Base-by-base conservation (phyloP, 306 rosid species). In the Pterocarpus macrocarpus region DNA sequence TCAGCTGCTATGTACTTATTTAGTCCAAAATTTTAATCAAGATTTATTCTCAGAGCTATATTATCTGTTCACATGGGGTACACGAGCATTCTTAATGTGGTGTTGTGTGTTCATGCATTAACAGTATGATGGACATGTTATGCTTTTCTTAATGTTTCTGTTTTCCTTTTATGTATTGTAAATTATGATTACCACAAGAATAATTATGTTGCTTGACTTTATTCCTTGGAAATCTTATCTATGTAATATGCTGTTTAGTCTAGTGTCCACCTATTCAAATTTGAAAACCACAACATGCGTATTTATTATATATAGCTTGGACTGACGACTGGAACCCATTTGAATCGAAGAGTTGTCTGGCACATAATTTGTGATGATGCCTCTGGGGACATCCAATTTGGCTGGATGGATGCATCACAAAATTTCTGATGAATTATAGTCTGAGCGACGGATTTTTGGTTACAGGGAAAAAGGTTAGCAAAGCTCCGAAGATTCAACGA, bases 391-490 rank as follows among this genome's bases (percentile, higher is more conserved):
- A 12, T n/a, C 34, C 53, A 66, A 68, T 43, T 68, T 7, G 12
- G 7, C 14, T 30, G 41, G 11, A 32, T 8, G 52, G 52, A 38
- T 41, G 52, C 15, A 3, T 12, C 4, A 17, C 32, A 32, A 4
- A 22, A 22, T 62, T 62, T 8, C 7, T 5, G 16, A 33, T 76
- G 71, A 47, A 63, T 47, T 49, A 3, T 1, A 53, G 58, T 35
- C 57, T 44, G 30, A 74, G 44, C 47, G 38, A 58, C 32, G 80
- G 30, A 34, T 28, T 16, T 56, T 38, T 69, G 30, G 8, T 38
- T 76, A 52, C 68, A 82, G 85, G 86, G 35, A 83, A 83, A 71
- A 77, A 83, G 86, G 86, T 55, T 36, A 83, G 86, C 75, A 83
- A 83, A 73, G 86, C 86, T 13, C 86, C 86, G 2, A 83, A 83